Percentiles rank a stretch among this genome's conserved stretches.
Conservation (phyloP, 164 flowering plant genomes). For the Nymphaea thermarum region DNA sequence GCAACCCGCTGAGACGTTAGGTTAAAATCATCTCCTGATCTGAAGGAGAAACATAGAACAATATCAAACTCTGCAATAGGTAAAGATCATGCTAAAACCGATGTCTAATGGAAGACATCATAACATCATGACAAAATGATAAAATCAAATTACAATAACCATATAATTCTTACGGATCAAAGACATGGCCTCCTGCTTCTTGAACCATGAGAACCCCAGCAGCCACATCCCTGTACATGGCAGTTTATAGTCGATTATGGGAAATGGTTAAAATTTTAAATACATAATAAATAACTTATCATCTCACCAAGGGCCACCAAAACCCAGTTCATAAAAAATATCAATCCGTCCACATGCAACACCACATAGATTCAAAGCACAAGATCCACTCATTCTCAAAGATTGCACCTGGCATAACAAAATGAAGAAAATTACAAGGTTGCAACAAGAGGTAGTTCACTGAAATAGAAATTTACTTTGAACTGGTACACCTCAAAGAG, state of each 20-base stretch:
- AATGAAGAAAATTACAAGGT: neutral
- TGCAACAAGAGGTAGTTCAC: too few species aligned
- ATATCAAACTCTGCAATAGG: too few species aligned
- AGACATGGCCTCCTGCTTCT: constrained; percentile 96
- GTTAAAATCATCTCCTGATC: constrained; percentile 74
- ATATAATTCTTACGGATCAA: constrained; percentile 71
- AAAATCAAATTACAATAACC: too few species aligned
- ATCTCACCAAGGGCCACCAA: constrained; percentile 92
- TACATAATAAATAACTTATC: neutral
- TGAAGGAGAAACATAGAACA: constrained; percentile 9
- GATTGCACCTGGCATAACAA: constrained; percentile 70
- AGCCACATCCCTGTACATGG: constrained; percentile 79
- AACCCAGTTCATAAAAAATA: constrained; percentile 63
- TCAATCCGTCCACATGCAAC: constrained; percentile 93
- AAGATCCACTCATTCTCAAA: constrained; percentile 77
- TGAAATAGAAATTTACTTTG: too few species aligned
- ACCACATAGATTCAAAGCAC: constrained; percentile 89
- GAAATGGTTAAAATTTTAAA: neutral
- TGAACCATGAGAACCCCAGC: constrained; percentile 80
- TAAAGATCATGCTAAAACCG: neutral
- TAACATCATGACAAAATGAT: too few species aligned
- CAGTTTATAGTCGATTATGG: neutral
- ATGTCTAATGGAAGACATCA: neutral
- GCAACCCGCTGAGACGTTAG: constrained; percentile 70
- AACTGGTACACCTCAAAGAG: constrained; percentile 50